Evolutionary conservation across 2,329 filamentous ascomycete genomes (phyloP).

Genomic region (Trichophyton rubrum): DNA sequence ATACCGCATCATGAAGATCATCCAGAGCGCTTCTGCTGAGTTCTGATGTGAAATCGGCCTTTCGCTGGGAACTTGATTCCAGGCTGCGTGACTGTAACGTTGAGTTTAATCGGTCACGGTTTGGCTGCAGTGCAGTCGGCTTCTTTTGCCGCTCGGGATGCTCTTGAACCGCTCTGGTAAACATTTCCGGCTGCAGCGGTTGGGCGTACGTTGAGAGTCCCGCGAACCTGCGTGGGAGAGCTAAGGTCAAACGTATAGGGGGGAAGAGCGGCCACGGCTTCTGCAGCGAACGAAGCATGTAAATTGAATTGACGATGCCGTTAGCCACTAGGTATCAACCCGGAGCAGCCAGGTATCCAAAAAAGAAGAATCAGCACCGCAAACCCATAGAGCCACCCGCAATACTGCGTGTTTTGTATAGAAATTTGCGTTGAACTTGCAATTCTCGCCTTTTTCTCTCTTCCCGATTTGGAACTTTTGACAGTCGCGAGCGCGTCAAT

Average conservation of each 20-base stretch:
- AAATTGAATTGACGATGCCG: background rate
- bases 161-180: constrained; percentile 30
- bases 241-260: background rate
- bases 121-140: constrained; percentile 25
- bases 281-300: background rate
- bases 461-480: background rate
- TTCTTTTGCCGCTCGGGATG: constrained; percentile 19
- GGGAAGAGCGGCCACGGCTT: background rate
- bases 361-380: background rate
- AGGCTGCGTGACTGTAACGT: constrained; percentile 16
- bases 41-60: constrained; percentile 23
- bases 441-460: background rate
- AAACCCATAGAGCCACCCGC: background rate
- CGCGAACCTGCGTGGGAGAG: background rate
- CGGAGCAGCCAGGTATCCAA: background rate
- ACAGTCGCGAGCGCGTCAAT: background rate
- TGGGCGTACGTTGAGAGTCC: constrained; percentile 2
- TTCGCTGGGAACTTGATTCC: constrained; percentile 26
- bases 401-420: background rate
- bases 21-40: constrained; percentile 23
- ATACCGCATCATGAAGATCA: constrained; percentile 39
- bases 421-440: background rate
- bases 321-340: background rate
- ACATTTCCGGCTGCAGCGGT: constrained; percentile 20
- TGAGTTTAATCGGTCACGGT: constrained; percentile 19